Evolutionary conservation across 2,329 filamentous ascomycete genomes (phyloP), one percentile per base, ranked within the genome.

Genomic region (Paramyrothecium roridum): DNA sequence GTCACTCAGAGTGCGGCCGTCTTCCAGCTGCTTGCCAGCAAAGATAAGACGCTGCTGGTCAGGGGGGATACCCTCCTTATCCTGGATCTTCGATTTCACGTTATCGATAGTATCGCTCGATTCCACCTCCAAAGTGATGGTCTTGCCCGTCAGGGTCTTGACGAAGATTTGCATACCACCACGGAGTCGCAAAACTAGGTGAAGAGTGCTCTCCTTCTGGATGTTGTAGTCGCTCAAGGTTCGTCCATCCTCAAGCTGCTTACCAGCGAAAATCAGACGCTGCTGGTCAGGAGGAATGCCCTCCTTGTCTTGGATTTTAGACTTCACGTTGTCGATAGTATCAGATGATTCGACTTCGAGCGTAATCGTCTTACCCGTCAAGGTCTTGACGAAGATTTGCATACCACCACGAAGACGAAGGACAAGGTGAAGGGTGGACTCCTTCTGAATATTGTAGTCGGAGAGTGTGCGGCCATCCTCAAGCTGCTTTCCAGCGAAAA

Each of bases 11-110:
- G 92, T 96, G 56, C 93, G 91, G 61, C 93, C 93, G 65, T 97
- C 93, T 74, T 97, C 93, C 17, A 97, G 84, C 74, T 97, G 93
- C 84, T 97, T 97, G 60, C 93, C 93, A 57, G 93, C 93, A 66
- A 97, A 97, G 74, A 97, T 97, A 60, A 97, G 77, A 67, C 93
- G 93, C 80, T 97, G 93, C 76, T 97, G 93, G 72, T 97, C 93
- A 19, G 93, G 93, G 50, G 93, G 93, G 56, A 98, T 97, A 48
- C 93, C 93, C 77, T 98, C 93, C 85, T 98, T 97, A 70, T 98
- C 93, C 76, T 98, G 93, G 54, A 97, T 98, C 85, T 97, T 98
- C 54, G 83, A 86, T 86, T 97, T 97, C 50, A 97, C 93, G 61
- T 97, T 96, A 80, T 96, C 92, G 73, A 96, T 96, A 52, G 92